These are phyloP conservation scores for Pterula multifida DNA, from an alignment of 1,284 basidiomycete species.

Conservation along the genomic window DNA sequence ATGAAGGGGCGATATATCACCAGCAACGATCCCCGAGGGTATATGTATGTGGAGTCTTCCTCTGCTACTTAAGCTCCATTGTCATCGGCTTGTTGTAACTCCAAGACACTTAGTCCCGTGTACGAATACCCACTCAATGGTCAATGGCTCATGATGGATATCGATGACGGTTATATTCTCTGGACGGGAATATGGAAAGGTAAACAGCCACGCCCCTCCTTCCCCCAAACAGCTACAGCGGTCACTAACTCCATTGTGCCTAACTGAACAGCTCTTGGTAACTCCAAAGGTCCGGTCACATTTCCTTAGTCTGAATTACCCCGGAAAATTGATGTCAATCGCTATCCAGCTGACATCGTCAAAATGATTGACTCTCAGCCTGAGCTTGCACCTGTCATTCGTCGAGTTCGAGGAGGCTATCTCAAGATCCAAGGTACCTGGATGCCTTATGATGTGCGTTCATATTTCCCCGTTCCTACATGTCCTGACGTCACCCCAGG, in stretches of 20 bases:
- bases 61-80: neutral
- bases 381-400: constrained; percentile 67
- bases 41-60: constrained; percentile 53
- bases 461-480: constrained; percentile 3
- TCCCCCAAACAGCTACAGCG: no score
- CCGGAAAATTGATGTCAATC: neutral
- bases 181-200: constrained; percentile 89
- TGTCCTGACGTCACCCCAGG: constrained; percentile 22
- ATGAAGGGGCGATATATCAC: constrained; percentile 79
- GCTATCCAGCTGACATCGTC: constrained; percentile 63
- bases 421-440: constrained; percentile 83
- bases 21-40: constrained; percentile 76
- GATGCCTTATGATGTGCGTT: constrained; percentile 75
- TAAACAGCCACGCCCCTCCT: constrained; percentile 21
- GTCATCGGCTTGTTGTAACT: neutral
- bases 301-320: constrained; percentile 7
- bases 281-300: constrained; percentile 62
- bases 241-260: constrained; percentile 5
- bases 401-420: constrained; percentile 75
- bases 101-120: constrained; percentile 32
- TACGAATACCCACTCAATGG: constrained; percentile 80
- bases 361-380: constrained; percentile 84
- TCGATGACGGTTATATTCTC: constrained; percentile 76
- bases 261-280: constrained; percentile 51
- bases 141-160: constrained; percentile 90